A percentile compares a stretch with the other conserved stretches of the same genome.
phyloP scores from a whole-genome alignment of 2,329 filamentous ascomycete genomes.

The Neophaeococcomyces mojaviensis region DNA sequence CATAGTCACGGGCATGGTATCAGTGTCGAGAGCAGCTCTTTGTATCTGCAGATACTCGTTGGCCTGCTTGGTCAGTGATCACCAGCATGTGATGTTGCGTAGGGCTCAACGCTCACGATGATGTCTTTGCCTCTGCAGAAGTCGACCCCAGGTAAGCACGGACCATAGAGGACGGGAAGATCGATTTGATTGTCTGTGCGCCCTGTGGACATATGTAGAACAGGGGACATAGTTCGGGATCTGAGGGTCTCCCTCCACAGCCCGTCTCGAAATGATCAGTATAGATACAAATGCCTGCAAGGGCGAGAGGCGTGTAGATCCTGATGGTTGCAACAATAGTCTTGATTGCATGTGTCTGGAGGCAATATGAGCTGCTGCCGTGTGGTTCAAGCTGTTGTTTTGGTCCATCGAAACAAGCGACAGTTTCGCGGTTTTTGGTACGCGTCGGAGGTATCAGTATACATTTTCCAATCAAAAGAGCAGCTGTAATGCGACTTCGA shows the following conservation, averaged over 20 bases:
- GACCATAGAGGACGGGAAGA: constrained; percentile 1
- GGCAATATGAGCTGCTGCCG: not conserved
- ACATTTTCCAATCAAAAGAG: too few species aligned
- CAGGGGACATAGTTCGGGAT: not conserved
- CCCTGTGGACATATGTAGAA: not conserved
- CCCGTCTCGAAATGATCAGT: not conserved
- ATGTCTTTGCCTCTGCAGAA: too few species aligned
- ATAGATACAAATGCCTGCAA: not conserved
- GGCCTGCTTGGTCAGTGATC: not conserved
- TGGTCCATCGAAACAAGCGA: too few species aligned
- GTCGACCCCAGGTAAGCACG: not conserved
- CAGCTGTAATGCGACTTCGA: too few species aligned
- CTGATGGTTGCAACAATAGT: not conserved
- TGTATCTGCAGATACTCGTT: not conserved
- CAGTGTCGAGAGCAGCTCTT: too few species aligned
- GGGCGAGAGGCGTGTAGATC: not conserved
- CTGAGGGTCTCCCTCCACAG: not conserved
- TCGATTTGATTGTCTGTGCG: constrained; percentile 1
- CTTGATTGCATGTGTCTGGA: not conserved
- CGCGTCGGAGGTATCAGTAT: too few species aligned
- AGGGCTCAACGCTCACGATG: too few species aligned
- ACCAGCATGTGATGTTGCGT: not conserved
- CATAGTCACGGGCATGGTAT: not conserved
- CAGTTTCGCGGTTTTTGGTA: too few species aligned
- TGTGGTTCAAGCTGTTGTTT: too few species aligned